Evolutionary conservation across 1,139 yeast genomes (phyloP).

Genomic region (Sugiyamaella paludigena): DNA sequence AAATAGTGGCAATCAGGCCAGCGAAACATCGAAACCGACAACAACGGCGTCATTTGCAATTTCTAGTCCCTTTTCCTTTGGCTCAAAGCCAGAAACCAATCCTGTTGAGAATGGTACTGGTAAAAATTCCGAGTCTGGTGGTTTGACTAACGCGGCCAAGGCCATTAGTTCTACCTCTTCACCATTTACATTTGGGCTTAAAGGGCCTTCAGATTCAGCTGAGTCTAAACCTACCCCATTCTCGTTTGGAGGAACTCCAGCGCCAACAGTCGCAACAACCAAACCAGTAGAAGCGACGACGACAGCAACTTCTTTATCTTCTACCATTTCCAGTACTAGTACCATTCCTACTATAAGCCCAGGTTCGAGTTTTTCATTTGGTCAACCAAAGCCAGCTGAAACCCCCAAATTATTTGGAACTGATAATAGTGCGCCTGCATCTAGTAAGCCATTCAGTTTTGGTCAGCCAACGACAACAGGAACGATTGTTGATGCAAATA

Average conservation of each 20-base stretch:
- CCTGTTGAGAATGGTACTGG: not conserved
- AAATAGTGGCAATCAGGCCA: too few species aligned
- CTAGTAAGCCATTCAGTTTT: slow-evolving; percentile 10
- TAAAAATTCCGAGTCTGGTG: not conserved
- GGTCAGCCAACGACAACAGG: slow-evolving; percentile 9
- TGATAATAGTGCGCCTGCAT: not conserved
- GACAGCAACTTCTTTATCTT: not conserved
- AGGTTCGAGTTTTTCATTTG: slow-evolving; percentile 3
- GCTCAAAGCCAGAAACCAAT: slow-evolving; percentile 1
- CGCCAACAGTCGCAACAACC: not conserved
- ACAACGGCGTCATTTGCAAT: too few species aligned
- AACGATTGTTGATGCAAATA: not conserved
- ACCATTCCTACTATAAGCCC: not conserved
- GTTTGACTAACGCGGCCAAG: not conserved
- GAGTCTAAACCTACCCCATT: slow-evolving; percentile 3
- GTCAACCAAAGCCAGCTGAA: slow-evolving; percentile 9
- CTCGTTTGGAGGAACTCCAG: not conserved
- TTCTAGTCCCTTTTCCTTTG: slow-evolving; percentile 3
- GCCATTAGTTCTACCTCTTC: slow-evolving; percentile 4
- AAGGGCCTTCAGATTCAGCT: not conserved
- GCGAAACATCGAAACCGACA: too few species aligned
- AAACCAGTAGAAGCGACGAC: not conserved
- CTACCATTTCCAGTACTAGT: not conserved
- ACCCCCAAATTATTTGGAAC: too few species aligned
- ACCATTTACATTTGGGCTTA: not conserved